Conservation (phyloP, 805 yeast species). For the Candida taoyuanica region DNA sequence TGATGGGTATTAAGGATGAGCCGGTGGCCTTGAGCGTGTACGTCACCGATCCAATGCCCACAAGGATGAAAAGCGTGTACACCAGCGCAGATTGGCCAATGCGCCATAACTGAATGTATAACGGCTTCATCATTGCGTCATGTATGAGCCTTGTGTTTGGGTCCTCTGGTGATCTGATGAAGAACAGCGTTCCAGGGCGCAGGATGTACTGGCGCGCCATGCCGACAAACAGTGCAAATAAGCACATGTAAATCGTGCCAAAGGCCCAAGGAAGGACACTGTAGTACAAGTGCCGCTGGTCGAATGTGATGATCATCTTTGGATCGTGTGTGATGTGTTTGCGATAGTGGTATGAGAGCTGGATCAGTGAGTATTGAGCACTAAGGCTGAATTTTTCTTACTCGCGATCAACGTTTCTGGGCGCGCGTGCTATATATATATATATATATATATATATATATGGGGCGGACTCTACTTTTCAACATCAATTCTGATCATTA, state of each 20-base stretch:
- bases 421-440: no score
- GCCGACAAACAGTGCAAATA: slow-evolving; percentile 81
- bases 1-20: slow-evolving; percentile 20
- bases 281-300: neutral
- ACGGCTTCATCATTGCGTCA: slow-evolving; percentile 78
- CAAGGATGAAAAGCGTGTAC: slow-evolving; percentile 64
- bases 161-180: slow-evolving; percentile 92
- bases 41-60: slow-evolving; percentile 60
- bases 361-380: no score
- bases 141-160: slow-evolving; percentile 83
- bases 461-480: no score
- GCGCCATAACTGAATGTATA: slow-evolving; percentile 66
- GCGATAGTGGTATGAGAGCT: no score
- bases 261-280: slow-evolving; percentile 43
- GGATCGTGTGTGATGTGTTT: no score
- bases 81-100: slow-evolving; percentile 69
- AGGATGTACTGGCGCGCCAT: slow-evolving; percentile 70
- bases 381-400: no score
- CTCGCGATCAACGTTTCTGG: no score
- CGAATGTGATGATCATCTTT: slow-evolving; percentile 3
- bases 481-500: no score
- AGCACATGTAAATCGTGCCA: slow-evolving; percentile 85
- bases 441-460: no score
- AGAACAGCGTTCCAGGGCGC: slow-evolving; percentile 85
- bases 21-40: slow-evolving; percentile 15